Evolutionary conservation across 2,329 filamentous ascomycete genomes (phyloP), one percentile per base, ranked within the genome.

Genomic region (Onygenales sp.): DNA sequence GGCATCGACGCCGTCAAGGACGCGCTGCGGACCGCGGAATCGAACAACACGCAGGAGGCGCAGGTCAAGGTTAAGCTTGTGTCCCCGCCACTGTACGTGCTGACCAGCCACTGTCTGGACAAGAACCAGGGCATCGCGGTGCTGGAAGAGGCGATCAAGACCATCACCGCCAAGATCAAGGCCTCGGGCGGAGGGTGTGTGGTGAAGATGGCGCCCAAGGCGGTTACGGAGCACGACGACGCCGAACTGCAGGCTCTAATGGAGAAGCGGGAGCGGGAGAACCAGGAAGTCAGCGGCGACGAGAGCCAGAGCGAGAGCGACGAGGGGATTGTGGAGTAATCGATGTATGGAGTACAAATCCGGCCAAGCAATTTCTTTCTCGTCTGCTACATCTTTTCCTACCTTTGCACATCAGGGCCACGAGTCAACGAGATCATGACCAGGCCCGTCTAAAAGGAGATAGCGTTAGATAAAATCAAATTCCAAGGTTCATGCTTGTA

Each of bases 121-220:
- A 98, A 98, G 80, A 83, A 74, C 59, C 77, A 84, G 50, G 93
- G 93, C 55, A 95, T 98, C 64, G 76, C 83, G 57, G 82, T 86
- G 58, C 77, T 98, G 61, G 88, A 95, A 71, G 85, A 89, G 66
- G 89, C 93, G 14, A 98, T 98, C 63, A 79, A 87, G 65, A 88
- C 91, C 63, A 91, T 98, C 64, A 81, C 86, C 63, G 80, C 76
- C 66, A 90, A 80, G 70, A 98, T 98, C 68, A 82, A 84, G 67
- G 77, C 73, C 45, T 81, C 87, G 0, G 87, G 87, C 52, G 93
- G 93, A 57, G 84, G 83, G 67, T 86, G 92, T 66, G 81, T 85
- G 43, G 86, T 96, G 63, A 95, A 94, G 83, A 98, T 98, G 93
- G 91, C 93, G 65, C 93, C 93, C 62, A 97, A 97, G 84, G 93